Conservation (phyloP, 2,329 filamentous ascomycete species). For the Calonectria pteridis region DNA sequence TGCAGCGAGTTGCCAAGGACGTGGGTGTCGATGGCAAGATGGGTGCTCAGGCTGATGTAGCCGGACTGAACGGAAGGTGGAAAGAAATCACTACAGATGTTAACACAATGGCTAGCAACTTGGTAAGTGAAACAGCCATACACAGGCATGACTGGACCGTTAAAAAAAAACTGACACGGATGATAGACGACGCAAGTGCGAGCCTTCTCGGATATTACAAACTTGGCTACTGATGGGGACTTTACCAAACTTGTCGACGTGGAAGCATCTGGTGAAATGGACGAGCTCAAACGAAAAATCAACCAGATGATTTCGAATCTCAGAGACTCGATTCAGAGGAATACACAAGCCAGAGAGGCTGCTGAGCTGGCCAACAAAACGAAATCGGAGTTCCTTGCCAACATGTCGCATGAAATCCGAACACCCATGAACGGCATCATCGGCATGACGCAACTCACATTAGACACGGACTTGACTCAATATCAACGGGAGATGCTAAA, state of each 20-base stretch:
- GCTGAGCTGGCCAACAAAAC: slow-evolving; percentile 98
- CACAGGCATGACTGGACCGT: background rate
- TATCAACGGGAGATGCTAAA: slow-evolving; percentile 99
- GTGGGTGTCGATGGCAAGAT: slow-evolving; percentile 98
- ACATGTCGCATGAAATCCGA: slow-evolving; percentile 87
- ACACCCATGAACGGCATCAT: slow-evolving; percentile 99
- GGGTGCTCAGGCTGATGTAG: slow-evolving; percentile 95
- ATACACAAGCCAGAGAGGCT: slow-evolving; percentile 94
- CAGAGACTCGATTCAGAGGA: slow-evolving; percentile 94
- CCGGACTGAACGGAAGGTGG: slow-evolving; percentile 93
- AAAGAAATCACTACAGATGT: slow-evolving; percentile 98
- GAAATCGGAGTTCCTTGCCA: slow-evolving; percentile 97
- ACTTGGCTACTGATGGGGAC: slow-evolving; percentile 95
- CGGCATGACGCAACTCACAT: slow-evolving; percentile 95
- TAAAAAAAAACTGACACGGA: slow-evolving; percentile 44
- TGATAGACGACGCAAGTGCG: slow-evolving; percentile 93
- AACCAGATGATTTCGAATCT: slow-evolving; percentile 99
- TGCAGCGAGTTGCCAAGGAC: slow-evolving; percentile 95
- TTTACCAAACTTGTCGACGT: slow-evolving; percentile 98
- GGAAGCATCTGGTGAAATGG: slow-evolving; percentile 98
- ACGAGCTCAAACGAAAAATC: slow-evolving; percentile 98
- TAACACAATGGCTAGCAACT: slow-evolving; percentile 86
- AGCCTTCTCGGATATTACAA: slow-evolving; percentile 98
- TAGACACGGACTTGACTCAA: slow-evolving; percentile 94
- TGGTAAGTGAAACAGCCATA: slow-evolving; percentile 56